These are phyloP conservation scores for Lanmaoa rubissima DNA, from an alignment of 768 basidiomycete genomes.

Conservation along the genomic window DNA sequence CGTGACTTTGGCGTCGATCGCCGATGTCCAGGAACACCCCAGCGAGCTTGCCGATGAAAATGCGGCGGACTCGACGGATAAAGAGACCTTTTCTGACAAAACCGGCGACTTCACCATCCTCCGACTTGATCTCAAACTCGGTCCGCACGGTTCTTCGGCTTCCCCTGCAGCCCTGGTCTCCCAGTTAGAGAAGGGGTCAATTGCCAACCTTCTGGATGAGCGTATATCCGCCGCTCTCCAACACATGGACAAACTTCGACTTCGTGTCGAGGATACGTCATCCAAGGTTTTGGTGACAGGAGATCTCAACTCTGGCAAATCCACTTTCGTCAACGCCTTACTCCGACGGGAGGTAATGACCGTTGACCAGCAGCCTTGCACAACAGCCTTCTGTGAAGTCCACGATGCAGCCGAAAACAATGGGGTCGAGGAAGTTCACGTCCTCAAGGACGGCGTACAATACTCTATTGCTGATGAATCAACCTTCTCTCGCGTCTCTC, in stretches of 20 bases:
- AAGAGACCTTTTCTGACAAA: constrained; percentile 40
- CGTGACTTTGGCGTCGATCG: constrained; percentile 53
- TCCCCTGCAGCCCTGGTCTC: constrained; percentile 75
- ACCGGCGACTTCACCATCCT: constrained; percentile 79
- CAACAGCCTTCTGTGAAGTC: constrained; percentile 96
- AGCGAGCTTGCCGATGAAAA: constrained; percentile 14
- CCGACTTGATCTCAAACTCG: constrained; percentile 90
- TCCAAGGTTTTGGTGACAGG: constrained; percentile 98
- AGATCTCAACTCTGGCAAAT: constrained; percentile 97
- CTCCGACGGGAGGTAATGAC: constrained; percentile 92
- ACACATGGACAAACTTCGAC: constrained; percentile 82
- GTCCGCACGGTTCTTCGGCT: constrained; percentile 61
- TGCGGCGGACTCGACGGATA: constrained; percentile 29
- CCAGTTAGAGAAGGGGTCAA: constrained; percentile 89
- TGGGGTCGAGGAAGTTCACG: constrained; percentile 82
- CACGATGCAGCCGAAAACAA: constrained; percentile 82
- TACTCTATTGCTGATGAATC: constrained; percentile 73
- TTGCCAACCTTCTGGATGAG: constrained; percentile 88
- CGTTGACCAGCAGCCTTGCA: constrained; percentile 97
- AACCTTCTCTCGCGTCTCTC: constrained; percentile 68
- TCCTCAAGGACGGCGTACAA: constrained; percentile 62
- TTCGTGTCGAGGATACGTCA: constrained; percentile 85
- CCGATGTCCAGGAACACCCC: constrained; percentile 42
- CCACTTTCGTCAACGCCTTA: constrained; percentile 95
- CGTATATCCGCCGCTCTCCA: constrained; percentile 69